Conservation (phyloP, 2,329 filamentous ascomycete species). For the Huntiella abstrusa region DNA sequence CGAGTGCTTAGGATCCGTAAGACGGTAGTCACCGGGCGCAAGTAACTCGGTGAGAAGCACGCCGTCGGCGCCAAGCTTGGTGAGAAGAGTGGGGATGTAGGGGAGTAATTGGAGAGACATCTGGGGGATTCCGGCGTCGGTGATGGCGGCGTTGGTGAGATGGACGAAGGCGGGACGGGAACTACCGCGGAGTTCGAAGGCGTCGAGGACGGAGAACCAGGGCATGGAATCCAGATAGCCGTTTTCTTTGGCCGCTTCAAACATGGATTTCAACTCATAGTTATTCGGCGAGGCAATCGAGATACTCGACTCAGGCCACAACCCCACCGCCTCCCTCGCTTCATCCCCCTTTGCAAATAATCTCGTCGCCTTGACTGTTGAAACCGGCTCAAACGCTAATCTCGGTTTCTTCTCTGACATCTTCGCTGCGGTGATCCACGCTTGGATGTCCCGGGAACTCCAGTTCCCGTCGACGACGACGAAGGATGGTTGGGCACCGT, state of each 20-base stretch:
- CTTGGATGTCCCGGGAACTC: conserved; percentile 43
- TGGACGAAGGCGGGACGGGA: conserved; percentile 53
- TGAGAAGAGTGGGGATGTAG: conserved; percentile 67
- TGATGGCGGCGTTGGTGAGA: conserved; percentile 47
- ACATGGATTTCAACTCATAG: conserved; percentile 65
- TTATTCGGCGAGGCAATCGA: conserved; percentile 68
- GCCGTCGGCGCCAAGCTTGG: conserved; percentile 61
- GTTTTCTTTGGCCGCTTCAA: conserved; percentile 45
- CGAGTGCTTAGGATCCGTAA: conserved; percentile 42
- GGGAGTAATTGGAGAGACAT: conserved; percentile 72
- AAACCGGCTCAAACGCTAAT: conserved; percentile 79
- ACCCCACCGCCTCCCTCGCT: conserved; percentile 19
- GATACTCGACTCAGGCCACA: conserved; percentile 45
- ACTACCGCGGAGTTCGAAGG: conserved; percentile 54
- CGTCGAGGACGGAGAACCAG: conserved; percentile 70
- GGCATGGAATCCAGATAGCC: conserved; percentile 47
- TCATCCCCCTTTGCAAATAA: conserved; percentile 33
- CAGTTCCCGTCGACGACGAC: conserved; percentile 81
- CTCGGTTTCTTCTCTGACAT: conserved; percentile 26
- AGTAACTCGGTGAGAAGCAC: conserved; percentile 61
- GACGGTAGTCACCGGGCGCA: conserved; percentile 42
- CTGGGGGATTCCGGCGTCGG: conserved; percentile 66
- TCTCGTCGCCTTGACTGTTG: conserved; percentile 53
- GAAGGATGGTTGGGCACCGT: conserved; percentile 45
- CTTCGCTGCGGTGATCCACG: conserved; percentile 47